phyloP scores from a whole-genome alignment of 2,329 filamentous ascomycete species.

The Cladosporium cucumerinum region DNA sequence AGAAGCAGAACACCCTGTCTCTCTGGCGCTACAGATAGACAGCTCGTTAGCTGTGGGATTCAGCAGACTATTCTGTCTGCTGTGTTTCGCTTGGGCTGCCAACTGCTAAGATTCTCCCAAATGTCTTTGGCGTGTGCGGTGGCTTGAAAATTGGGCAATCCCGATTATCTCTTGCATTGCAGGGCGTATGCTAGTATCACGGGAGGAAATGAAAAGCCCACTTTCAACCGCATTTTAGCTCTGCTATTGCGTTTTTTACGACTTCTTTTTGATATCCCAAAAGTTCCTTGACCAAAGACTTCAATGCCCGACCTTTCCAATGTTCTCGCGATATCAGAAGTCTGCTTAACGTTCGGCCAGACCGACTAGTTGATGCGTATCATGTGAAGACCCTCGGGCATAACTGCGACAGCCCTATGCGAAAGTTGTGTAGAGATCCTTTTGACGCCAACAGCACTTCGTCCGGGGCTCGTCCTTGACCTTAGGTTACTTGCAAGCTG shows the following conservation, averaged over 20 bases:
- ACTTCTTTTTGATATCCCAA: constrained; percentile 8
- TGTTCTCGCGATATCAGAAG: neutral
- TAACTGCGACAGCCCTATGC: neutral
- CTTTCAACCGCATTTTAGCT: constrained; percentile 12
- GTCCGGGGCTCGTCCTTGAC: neutral
- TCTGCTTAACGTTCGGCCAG: neutral
- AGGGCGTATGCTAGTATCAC: constrained; percentile 15
- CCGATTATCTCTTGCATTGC: constrained; percentile 8
- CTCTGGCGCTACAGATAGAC: constrained; percentile 95
- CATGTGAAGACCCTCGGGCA: neutral
- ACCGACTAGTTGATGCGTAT: neutral
- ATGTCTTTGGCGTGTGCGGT: constrained; percentile 14
- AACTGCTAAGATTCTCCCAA: constrained; percentile 9
- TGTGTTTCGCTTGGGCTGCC: constrained; percentile 8
- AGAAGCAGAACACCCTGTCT: constrained; percentile 98
- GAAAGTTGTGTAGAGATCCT: neutral
- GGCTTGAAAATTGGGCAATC: constrained; percentile 9
- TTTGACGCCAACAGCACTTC: neutral
- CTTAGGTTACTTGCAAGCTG: neutral
- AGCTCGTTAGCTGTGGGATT: constrained; percentile 14
- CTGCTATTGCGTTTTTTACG: constrained; percentile 10
- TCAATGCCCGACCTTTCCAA: neutral
- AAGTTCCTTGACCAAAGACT: neutral
- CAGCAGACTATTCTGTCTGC: constrained; percentile 3
- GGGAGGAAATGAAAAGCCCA: constrained; percentile 17